Conservation (phyloP, 1,139 yeast genomes). For the Kurtzmaniella natalensis region DNA sequence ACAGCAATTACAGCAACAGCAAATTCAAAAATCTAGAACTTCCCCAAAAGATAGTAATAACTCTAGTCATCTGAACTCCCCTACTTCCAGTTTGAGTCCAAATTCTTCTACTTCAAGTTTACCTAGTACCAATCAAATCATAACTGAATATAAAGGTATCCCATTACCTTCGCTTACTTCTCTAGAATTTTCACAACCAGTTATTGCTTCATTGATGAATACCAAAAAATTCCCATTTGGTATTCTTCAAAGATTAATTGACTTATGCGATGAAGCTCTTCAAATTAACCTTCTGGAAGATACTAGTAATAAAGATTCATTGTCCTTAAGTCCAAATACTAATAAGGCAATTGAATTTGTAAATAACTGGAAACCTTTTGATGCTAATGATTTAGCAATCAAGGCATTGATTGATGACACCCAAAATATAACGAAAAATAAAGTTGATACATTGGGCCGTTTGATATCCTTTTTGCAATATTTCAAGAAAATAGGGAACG, state of each 20-base stretch:
- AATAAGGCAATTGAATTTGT: slow-evolving; percentile 60
- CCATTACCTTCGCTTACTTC: slow-evolving; percentile 38
- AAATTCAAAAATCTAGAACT: slow-evolving; percentile 4
- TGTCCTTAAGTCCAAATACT: slow-evolving; percentile 63
- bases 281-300: slow-evolving; percentile 61
- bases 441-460: slow-evolving; percentile 71
- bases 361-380: slow-evolving; percentile 50
- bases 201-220: slow-evolving; percentile 24
- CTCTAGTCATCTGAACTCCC: slow-evolving; percentile 8
- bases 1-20: slow-evolving; percentile 15
- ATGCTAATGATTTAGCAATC: slow-evolving; percentile 63
- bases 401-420: slow-evolving; percentile 66
- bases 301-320: slow-evolving; percentile 11
- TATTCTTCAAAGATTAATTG: slow-evolving; percentile 57
- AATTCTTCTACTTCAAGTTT: slow-evolving; percentile 16
- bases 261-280: slow-evolving; percentile 73
- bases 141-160: slow-evolving; percentile 57
- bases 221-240: slow-evolving; percentile 59
- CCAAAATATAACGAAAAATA: slow-evolving; percentile 53
- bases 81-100: slow-evolving; percentile 13
- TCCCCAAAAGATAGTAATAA: slow-evolving; percentile 9
- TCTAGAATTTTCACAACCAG: slow-evolving; percentile 17
- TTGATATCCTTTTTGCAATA: slow-evolving; percentile 74
- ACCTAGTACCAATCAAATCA: slow-evolving; percentile 12
- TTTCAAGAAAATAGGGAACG: slow-evolving; percentile 74